These are phyloP conservation scores for Cymodocea nodosa DNA, from an alignment of 116 monocot species.

Conservation along the genomic window DNA sequence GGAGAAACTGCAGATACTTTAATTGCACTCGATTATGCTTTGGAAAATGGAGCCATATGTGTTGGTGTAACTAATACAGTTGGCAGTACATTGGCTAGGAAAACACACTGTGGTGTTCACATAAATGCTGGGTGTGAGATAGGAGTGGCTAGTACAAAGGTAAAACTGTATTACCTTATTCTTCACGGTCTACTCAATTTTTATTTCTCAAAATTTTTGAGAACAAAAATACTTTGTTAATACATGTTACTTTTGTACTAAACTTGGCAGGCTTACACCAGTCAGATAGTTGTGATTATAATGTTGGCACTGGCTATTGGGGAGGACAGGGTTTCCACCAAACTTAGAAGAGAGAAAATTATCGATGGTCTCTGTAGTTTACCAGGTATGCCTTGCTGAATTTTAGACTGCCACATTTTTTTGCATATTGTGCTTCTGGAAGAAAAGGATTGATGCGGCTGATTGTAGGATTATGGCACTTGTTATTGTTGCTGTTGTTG, in stretches of 20 bases:
- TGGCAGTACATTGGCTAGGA: conserved; percentile 83
- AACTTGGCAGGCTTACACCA: conserved; percentile 73
- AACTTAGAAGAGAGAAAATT: conserved; percentile 54
- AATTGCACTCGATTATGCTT: conserved; percentile 86
- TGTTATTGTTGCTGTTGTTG: too few species aligned
- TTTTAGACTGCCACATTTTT: not conserved
- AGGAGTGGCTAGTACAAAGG: conserved; percentile 97
- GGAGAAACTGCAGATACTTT: conserved; percentile 97
- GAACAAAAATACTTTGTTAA: too few species aligned
- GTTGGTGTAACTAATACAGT: conserved; percentile 99
- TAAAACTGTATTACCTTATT: conserved; percentile 5
- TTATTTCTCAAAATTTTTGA: not conserved
- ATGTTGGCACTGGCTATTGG: conserved; percentile 97
- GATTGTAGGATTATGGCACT: too few species aligned
- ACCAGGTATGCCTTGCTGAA: conserved; percentile 42
- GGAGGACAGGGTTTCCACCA: conserved; percentile 67
- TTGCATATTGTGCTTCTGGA: not conserved
- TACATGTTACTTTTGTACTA: not conserved
- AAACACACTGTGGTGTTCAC: conserved; percentile 95
- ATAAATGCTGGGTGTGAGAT: conserved; percentile 99
- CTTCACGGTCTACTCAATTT: not conserved
- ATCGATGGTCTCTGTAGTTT: conserved; percentile 49
- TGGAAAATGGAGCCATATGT: conserved; percentile 81
- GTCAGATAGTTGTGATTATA: conserved; percentile 89
- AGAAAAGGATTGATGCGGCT: too few species aligned